A percentile compares a stretch with the other conserved stretches of the same genome.
phyloP scores from a whole-genome alignment of 108 stramenopile species.

The Schizochytrium sp. region DNA sequence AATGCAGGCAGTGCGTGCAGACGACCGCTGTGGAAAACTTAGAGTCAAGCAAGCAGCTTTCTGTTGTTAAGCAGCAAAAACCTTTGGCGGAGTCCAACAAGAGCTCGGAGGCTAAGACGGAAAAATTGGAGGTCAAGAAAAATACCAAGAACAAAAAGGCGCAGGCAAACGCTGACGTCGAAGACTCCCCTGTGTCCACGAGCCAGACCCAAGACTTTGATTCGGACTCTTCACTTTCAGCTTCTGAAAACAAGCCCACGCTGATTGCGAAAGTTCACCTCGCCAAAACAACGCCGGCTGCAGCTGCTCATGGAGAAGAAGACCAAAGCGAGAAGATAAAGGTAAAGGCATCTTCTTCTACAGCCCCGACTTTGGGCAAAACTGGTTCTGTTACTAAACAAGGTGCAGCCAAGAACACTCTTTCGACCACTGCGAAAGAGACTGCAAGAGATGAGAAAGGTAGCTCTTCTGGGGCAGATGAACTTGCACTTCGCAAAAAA shows the following conservation, averaged over 20 bases:
- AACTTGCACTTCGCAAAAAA: too few relatives aligned
- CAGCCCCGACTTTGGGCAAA: background rate
- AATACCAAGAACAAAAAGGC: background rate
- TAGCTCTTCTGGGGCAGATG: too few relatives aligned
- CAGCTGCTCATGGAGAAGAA: background rate
- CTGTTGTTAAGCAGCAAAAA: background rate
- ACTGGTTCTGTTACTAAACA: background rate
- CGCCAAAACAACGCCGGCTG: background rate
- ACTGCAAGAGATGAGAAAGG: too few relatives aligned
- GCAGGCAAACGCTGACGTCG: background rate
- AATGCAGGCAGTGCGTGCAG: conserved; percentile 39
- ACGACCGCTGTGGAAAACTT: background rate
- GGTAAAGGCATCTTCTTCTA: background rate
- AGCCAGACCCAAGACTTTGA: conserved; percentile 12
- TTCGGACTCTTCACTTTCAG: conserved; percentile 25
- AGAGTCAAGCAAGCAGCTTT: background rate
- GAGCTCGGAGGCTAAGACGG: background rate
- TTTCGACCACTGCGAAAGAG: too few relatives aligned
- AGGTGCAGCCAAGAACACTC: too few relatives aligned
- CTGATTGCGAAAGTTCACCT: background rate
- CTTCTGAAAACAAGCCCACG: background rate
- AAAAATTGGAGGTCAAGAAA: background rate
- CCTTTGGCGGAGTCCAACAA: background rate
- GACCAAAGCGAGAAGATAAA: background rate
- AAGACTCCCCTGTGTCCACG: background rate